Base-by-base conservation (phyloP, 345 rosid species). In the Eucalyptus erythrocorys region DNA sequence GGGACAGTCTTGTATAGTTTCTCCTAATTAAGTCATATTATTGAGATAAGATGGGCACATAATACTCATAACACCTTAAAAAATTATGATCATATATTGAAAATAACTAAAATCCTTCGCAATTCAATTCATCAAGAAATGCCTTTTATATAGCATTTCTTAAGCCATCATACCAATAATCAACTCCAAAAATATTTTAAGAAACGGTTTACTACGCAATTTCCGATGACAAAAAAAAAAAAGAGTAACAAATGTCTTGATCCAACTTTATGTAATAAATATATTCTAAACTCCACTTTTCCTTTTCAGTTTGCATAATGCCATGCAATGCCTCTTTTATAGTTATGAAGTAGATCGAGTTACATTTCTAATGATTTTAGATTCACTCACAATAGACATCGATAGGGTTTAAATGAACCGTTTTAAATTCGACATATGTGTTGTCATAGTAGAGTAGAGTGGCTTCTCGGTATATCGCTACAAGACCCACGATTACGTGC, bases 381-480 rank as follows among this genome's bases (percentile, higher is more conserved):
- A 34, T 17, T 40, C 13, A 32, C 21, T 66, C 1, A 3, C n/a
- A 15, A 15, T 32, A 17, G 10, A 32, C 21, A 19, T 34, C 4
- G 2, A 5, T 9, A 8, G 1, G 17, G 21, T 34, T 68, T 17
- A 68, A 17, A 19, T 1, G 26, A 71, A 34, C 26, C 4, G 0
- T 71, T 37, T 34, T 37, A 34, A 71, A 71, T 19, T 71, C 14
- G 26, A 17, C 14, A 1, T 3, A 30, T 3, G 4, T 12, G 1
- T 16, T 32, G 8, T 37, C 24, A 2, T 2, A 2, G 15, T 68
- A 68, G 11, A 68, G 21, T 32, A 34, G 80, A 32, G 61, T 55
- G 30, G 61, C 81, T 17, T 34, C 45, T 34, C 7, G 26, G 40
- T 71, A 71, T 17, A 34, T 71, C 26, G 37, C 19, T 64, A 13